phyloP scores from a whole-genome alignment of 2,329 filamentous ascomycete species.

The Curvularia lunata region DNA sequence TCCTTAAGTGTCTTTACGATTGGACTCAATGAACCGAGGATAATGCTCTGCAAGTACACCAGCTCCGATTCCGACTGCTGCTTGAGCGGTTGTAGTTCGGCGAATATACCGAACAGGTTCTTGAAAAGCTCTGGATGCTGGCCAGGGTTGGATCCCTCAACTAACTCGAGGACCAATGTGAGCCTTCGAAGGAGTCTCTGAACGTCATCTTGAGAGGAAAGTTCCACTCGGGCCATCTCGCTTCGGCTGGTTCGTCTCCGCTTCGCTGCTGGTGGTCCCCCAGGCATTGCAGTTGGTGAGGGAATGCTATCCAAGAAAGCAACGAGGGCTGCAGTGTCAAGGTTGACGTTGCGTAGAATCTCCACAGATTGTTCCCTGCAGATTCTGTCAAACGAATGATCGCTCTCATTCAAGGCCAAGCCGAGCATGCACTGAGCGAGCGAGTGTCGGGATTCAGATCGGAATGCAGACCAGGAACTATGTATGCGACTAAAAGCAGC shows the following conservation, averaged over 20 bases:
- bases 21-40: constrained; percentile 79
- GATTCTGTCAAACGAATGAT: constrained; percentile 46
- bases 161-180: constrained; percentile 85
- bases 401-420: constrained; percentile 58
- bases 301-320: constrained; percentile 77
- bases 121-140: constrained; percentile 78
- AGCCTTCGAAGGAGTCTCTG: constrained; percentile 73
- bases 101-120: constrained; percentile 82
- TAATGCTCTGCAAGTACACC: constrained; percentile 85
- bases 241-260: constrained; percentile 78
- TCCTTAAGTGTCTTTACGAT: constrained; percentile 80
- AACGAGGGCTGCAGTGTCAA: constrained; percentile 74
- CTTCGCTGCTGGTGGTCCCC: constrained; percentile 76
- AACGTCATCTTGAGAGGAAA: constrained; percentile 69
- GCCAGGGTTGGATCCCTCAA: constrained; percentile 79
- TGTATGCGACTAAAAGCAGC: constrained; percentile 73
- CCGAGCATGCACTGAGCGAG: constrained; percentile 69
- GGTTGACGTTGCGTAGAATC: constrained; percentile 72
- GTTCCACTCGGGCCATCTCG: constrained; percentile 67
- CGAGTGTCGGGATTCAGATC: constrained; percentile 64
- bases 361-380: constrained; percentile 66
- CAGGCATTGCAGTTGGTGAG: constrained; percentile 73
- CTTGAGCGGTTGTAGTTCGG: constrained; percentile 84
- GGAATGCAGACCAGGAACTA: constrained; percentile 75
- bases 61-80: constrained; percentile 82